Conservation (phyloP, 768 basidiomycete species). For the Xanthoconium purpureum region DNA sequence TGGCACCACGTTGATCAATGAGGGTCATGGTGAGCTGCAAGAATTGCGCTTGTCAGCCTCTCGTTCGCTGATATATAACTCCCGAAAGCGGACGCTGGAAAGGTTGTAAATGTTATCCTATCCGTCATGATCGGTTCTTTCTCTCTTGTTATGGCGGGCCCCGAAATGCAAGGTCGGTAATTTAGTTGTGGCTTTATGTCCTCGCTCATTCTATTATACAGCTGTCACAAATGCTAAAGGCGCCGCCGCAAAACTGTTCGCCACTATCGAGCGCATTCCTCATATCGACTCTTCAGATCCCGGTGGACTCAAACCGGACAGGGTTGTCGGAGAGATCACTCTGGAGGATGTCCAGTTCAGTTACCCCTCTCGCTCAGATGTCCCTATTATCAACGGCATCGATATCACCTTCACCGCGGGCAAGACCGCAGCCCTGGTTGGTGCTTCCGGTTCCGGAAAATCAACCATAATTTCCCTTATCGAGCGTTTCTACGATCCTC, state of each 20-base stretch:
- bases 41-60: neutral
- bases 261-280: slow-evolving; percentile 86
- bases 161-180: slow-evolving; percentile 74
- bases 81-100: slow-evolving; percentile 55
- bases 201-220: slow-evolving; percentile 22
- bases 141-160: slow-evolving; percentile 79
- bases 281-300: slow-evolving; percentile 76
- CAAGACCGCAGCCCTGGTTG: slow-evolving; percentile 74
- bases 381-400: slow-evolving; percentile 75
- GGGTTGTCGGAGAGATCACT: slow-evolving; percentile 65
- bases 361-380: slow-evolving; percentile 81
- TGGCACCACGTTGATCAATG: slow-evolving; percentile 80
- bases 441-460: slow-evolving; percentile 77
- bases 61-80: neutral
- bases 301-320: slow-evolving; percentile 63
- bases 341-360: slow-evolving; percentile 75
- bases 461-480: slow-evolving; percentile 76
- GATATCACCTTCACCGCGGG: slow-evolving; percentile 68
- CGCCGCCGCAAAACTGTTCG: slow-evolving; percentile 84
- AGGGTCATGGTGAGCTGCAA: slow-evolving; percentile 44
- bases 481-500: slow-evolving; percentile 88
- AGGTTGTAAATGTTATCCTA: slow-evolving; percentile 81
- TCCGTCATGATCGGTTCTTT: slow-evolving; percentile 89
- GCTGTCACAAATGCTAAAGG: slow-evolving; percentile 78
- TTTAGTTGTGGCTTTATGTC: neutral